phyloP scores from a whole-genome alignment of 2,329 filamentous ascomycete genomes.

The Aspergillus pseudotamarii region DNA sequence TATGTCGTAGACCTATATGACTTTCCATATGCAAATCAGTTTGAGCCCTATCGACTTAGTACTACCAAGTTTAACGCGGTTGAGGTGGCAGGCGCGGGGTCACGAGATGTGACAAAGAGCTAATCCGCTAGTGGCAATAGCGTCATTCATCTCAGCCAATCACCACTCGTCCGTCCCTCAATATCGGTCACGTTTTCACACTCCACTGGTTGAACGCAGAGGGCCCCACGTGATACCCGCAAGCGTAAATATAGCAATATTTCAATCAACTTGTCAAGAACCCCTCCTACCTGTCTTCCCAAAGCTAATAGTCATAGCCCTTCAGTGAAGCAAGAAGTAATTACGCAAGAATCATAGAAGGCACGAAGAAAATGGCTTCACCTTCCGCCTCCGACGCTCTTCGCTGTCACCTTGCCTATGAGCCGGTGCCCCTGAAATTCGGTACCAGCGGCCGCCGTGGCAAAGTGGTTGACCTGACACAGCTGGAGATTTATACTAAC shows the following conservation, averaged over 20 bases:
- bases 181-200: not conserved
- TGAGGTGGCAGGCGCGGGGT: not conserved
- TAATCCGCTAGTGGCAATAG: not conserved
- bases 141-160: not conserved
- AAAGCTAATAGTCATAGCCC: not conserved
- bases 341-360: not conserved
- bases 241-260: not conserved
- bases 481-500: constrained; percentile 39
- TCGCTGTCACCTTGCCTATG: constrained; percentile 23
- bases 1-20: too few relatives aligned
- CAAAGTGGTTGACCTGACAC: constrained; percentile 34
- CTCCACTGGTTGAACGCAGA: not conserved
- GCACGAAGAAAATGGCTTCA: not conserved
- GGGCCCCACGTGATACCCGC: not conserved
- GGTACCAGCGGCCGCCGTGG: constrained; percentile 39
- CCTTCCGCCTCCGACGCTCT: constrained; percentile 1
- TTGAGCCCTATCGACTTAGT: too few relatives aligned
- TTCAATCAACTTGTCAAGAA: not conserved
- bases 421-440: constrained; percentile 35
- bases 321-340: not conserved
- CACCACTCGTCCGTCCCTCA: not conserved
- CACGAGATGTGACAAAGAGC: not conserved
- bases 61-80: too few relatives aligned
- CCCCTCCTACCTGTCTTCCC: not conserved
- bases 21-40: too few relatives aligned